Evolutionary conservation across 2,329 filamentous ascomycete species (phyloP).

Genomic region (Fusarium sp.): DNA sequence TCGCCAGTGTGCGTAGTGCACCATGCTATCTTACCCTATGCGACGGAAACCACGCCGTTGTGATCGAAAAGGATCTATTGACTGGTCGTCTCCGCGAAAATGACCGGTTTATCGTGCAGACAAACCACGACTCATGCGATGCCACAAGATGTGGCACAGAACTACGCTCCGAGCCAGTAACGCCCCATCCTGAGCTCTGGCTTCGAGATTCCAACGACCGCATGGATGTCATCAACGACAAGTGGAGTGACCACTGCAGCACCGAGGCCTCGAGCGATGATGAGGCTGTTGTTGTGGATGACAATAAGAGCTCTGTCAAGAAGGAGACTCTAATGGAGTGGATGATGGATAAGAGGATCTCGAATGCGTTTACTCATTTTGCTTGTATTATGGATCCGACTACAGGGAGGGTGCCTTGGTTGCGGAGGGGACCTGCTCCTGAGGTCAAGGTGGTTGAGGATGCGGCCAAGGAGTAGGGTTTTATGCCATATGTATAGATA

Average conservation of each 20-base stretch:
- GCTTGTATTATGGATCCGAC: slow-evolving; percentile 67
- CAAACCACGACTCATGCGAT: slow-evolving; percentile 63
- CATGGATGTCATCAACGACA: slow-evolving; percentile 15
- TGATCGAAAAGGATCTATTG: slow-evolving; percentile 18
- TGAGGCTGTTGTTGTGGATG: background rate
- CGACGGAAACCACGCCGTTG: slow-evolving; percentile 11
- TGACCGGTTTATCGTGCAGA: slow-evolving; percentile 64
- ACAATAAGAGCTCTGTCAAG: slow-evolving; percentile 30
- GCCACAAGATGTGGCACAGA: background rate
- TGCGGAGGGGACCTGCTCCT: slow-evolving; percentile 18
- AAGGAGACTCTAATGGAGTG: slow-evolving; percentile 56
- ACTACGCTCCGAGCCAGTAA: background rate
- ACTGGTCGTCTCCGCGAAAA: slow-evolving; percentile 58
- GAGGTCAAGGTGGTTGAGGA: background rate
- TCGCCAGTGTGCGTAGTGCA: background rate
- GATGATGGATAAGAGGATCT: slow-evolving; percentile 64
- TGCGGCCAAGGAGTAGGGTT: background rate
- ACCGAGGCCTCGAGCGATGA: background rate
- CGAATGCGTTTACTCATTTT: slow-evolving; percentile 70
- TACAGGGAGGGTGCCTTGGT: slow-evolving; percentile 57
- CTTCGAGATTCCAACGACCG: slow-evolving; percentile 16
- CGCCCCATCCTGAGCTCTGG: slow-evolving; percentile 16
- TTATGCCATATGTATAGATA: background rate
- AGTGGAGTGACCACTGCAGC: slow-evolving; percentile 12
- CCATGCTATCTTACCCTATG: slow-evolving; percentile 20